Base-by-base conservation (phyloP, 495 filamentous ascomycete species). In the Aspergillus bertholletiae region DNA sequence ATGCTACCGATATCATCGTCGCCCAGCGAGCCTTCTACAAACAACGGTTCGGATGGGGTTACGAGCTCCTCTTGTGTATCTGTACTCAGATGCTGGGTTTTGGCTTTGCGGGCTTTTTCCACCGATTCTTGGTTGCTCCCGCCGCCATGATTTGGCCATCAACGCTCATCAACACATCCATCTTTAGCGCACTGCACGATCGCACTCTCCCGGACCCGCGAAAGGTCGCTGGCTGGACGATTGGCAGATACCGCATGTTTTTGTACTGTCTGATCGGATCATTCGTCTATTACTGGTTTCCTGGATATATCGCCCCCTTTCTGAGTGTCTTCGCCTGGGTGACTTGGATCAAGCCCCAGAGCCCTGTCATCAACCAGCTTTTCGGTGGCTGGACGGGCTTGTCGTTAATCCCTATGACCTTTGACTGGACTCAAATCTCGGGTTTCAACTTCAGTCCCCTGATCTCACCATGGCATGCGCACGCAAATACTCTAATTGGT, bases 141-240 rank as follows among this genome's bases (percentile, higher is more conserved):
- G 84, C 86, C 3, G 80, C 86, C 8, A 88, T 90, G 85, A 89
- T 91, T 56, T 91, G 87, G 86, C 87, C 88, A 0, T 74, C 73
- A 2, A 86, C 77, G 44, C 71, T 91, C 18, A 83, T 86, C 56
- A 81, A 80, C 18, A 77, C 83, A 0, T 74, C 85, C 5, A 69
- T 91, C 8, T 86, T 91, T 73, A 81, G 82, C 45, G 85, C 85
- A 15, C 84, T 90, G 62, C 87, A 91, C 56, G 87, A 89, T 55
- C 79, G 81, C 57, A 74, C 74, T 9, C 71, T 67, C 44, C 75
- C 83, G 2, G 81, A 88, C 54, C 80, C 84, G 0, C 47, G 66
- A 34, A 76, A 76, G 60, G 75, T 81, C 1, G 79, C 82, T 45
- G 87, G 86, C 17, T 89, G 87, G 84, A 79, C 53, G 4, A 81